Conservation (phyloP, 192 early-diverging fungal genomes). For the Glomus cerebriforme region DNA sequence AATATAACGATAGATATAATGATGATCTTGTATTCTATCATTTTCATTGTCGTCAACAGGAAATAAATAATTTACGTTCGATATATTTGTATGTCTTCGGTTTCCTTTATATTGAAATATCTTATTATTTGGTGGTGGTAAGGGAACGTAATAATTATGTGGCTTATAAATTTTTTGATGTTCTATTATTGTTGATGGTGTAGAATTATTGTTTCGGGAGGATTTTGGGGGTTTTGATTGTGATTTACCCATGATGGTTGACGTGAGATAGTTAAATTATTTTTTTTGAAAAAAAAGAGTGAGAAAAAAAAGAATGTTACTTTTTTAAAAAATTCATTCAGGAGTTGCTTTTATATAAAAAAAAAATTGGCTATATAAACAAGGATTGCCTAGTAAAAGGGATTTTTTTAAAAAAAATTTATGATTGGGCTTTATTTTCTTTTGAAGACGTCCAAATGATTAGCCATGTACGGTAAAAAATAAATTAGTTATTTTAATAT, state of each 20-base stretch:
- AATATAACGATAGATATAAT: slow-evolving; percentile 2
- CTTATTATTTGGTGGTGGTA: not conserved
- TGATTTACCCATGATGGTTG: not conserved
- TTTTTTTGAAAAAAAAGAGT: too few species aligned
- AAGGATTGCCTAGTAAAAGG: too few species aligned
- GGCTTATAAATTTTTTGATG: not conserved
- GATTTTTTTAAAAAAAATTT: too few species aligned
- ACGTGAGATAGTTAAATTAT: not conserved
- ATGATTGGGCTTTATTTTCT: too few species aligned
- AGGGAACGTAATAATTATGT: not conserved
- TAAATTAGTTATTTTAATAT: too few species aligned
- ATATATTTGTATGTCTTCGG: not conserved
- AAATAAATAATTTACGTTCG: not conserved
- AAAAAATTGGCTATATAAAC: too few species aligned
- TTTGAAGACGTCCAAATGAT: too few species aligned
- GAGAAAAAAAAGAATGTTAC: too few species aligned
- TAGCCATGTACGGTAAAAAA: too few species aligned
- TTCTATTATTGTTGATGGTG: not conserved
- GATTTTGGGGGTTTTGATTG: not conserved
- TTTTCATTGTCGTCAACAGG: not conserved
- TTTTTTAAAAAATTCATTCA: too few species aligned
- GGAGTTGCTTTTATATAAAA: too few species aligned
- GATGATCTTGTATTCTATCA: slow-evolving; percentile 3
- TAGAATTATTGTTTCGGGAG: not conserved
- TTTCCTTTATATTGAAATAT: not conserved